Evolutionary conservation across 768 basidiomycete species (phyloP).

Genomic region (Fistulinella prunicolor): DNA sequence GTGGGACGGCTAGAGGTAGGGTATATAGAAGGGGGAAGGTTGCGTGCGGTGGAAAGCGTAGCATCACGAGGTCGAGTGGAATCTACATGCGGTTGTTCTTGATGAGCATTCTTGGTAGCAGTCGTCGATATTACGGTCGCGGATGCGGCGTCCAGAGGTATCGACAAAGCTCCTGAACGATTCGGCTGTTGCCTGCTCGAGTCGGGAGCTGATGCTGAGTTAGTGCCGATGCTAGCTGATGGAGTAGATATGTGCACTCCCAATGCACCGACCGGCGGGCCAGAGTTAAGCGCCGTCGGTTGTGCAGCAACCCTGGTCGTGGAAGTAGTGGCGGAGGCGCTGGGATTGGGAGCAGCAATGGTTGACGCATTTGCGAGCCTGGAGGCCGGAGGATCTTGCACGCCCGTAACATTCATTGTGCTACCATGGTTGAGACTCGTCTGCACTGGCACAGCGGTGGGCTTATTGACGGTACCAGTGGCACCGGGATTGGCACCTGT

Average conservation of each 20-base stretch:
- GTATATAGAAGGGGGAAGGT: conserved; percentile 18
- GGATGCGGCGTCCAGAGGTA: conserved; percentile 15
- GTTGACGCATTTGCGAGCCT: conserved; percentile 9
- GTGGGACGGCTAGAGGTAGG: conserved; percentile 21
- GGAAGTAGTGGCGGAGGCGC: conserved; percentile 1
- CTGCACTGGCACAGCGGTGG: conserved; percentile 4
- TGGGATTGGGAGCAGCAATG: conserved; percentile 1
- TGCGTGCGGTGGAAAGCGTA: conserved; percentile 16
- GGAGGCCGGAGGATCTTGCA: conserved; percentile 9
- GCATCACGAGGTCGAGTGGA: conserved; percentile 23
- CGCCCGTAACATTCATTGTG: background rate
- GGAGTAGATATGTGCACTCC: conserved; percentile 9
- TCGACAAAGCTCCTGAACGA: conserved; percentile 14
- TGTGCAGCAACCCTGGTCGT: conserved; percentile 8
- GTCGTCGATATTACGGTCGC: conserved; percentile 10
- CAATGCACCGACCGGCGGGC: conserved; percentile 2
- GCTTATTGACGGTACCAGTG: conserved; percentile 8
- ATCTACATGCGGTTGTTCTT: conserved; percentile 23
- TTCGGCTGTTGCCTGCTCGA: conserved; percentile 17
- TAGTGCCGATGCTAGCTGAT: conserved; percentile 5
- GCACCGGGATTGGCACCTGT: background rate
- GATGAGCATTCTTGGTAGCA: conserved; percentile 15
- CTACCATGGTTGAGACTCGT: conserved; percentile 1
- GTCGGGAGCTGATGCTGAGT: conserved; percentile 14
- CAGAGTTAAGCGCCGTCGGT: conserved; percentile 3